These are phyloP conservation scores for Wallacemonas sp. DNA, from an alignment of 208 protist genomes.

Conservation along the genomic window DNA sequence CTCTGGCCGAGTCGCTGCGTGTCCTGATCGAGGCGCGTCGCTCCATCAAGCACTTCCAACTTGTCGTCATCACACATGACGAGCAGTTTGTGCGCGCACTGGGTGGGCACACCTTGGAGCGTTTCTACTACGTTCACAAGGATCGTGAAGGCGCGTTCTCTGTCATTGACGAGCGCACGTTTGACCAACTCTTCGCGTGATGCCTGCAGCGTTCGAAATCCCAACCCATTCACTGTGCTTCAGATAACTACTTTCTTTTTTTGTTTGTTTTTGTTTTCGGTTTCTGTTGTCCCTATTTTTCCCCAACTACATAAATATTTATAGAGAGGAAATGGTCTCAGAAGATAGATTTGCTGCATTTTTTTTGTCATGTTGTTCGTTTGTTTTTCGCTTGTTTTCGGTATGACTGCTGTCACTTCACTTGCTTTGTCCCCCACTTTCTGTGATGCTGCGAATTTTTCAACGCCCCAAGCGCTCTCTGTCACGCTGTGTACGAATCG, in stretches of 20 bases:
- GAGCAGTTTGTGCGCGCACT: conserved; percentile 97
- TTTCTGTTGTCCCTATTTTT: no score
- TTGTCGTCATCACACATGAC: conserved; percentile 99
- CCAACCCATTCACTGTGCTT: background rate
- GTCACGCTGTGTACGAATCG: no score
- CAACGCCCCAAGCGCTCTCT: no score
- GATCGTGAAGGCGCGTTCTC: conserved; percentile 90
- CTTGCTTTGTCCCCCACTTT: no score
- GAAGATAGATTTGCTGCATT: no score
- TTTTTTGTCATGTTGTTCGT: no score
- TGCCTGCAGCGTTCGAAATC: conserved; percentile 14
- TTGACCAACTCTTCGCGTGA: conserved; percentile 83
- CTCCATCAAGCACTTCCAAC: conserved; percentile 94
- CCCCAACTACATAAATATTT: no score
- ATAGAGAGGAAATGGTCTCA: no score
- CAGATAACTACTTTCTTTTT: conserved; percentile 23
- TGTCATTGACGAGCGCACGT: conserved; percentile 86
- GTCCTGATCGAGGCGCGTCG: conserved; percentile 82
- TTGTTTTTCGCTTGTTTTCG: no score
- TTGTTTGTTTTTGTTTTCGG: conserved; percentile 29
- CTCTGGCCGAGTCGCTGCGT: conserved; percentile 79
- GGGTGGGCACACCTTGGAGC: conserved; percentile 78
- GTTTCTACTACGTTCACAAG: conserved; percentile 91
- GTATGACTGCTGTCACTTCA: no score
- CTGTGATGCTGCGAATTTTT: no score